Evolutionary conservation across 768 basidiomycete genomes (phyloP), one percentile per base, ranked within the genome.

Genomic region (Mycena latifolia): DNA sequence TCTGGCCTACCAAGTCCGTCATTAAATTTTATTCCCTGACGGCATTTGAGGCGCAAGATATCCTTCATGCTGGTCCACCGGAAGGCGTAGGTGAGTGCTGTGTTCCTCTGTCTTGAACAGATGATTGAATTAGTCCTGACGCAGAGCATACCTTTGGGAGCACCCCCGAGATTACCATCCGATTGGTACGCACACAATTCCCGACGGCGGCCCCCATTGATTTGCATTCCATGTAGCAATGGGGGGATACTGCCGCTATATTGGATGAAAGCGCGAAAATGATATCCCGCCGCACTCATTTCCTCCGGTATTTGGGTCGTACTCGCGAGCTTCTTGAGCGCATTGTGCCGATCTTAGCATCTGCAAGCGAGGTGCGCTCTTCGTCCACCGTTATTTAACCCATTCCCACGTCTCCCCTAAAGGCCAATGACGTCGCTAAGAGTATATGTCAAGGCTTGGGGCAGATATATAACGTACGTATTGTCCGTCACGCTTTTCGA

Each of bases 1-100:
- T 68, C 28, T 69, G 67, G 67, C 67, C 67, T 0, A 39, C 27
- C 8, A 64, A 61, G 33, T 51, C 63, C n/a, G 37, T 65, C 9
- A n/a, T 69, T 1, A 55, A 61, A 51, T 69, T 8, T 12, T 63
- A 37, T 7, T 4, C 58, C n/a, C n/a, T 69, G 25, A 61, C 54
- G 29, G 46, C 28, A 6, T 33, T 35, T 12, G 63, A 69, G 20
- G 48, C 41, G 27, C 58, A 46, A 14, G 5, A 39, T 8, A 27
- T 60, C 5, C 50, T 59, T 47, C 17, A 1, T 22, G 45, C 39
- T 22, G 63, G 41, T 18, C 15, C 57, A 9, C 17, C 37, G 4
- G 47, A 69, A 20, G 55, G 43, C 28, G 39, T 67, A 15, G 66
- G 66, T 63, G 24, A 67, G 55, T 33, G 14, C 37, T 20, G 43